Evolutionary conservation across 805 yeast genomes (phyloP), one percentile per base, ranked within the genome.

Genomic region (Ogataea nonfermentans): DNA sequence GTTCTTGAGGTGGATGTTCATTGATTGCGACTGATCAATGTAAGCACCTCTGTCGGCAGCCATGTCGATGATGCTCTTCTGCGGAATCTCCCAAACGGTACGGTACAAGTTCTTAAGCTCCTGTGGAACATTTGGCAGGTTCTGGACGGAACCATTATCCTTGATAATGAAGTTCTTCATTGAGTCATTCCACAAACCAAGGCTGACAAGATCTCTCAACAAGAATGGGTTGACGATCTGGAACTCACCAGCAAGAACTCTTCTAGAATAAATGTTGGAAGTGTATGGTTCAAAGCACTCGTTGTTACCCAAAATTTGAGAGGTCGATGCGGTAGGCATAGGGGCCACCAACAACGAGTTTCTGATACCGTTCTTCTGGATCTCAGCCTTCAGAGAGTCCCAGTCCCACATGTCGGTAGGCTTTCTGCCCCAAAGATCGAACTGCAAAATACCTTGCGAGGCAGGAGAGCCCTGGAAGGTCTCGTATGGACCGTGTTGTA

Each of bases 21-120:
- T 70, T 24, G 95, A 84, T 70, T 91, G 98, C 29, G 96, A 87
- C 69, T 93, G 99, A 63, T 84, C 91, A 61, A 84, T 80, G 65
- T 72, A 85, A 15, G 88, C 83, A 44, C 87, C 80, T 66, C 93
- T 75, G 56, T 79, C 89, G 42, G 87, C 84, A 47, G 86, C 80
- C 76, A 69, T 63, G 62, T 76, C 82, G 51, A 77, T 76, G 48
- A 76, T 72, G 41, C 69, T 70, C 59, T 74, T 74, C 57, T 76
- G 82, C 28, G 78, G 68, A 41, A 76, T 71, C 62, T 76, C 82
- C 81, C 82, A 76, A 24, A 76, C 81, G 2, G 82, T 76, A 57
- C 72, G 74, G 61, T 76, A 76, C 47, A 76, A 62, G 22, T 70
- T 70, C 59, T 76, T 76, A 48, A 76, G 61, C 47, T 73, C 73